Evolutionary conservation across 2,329 filamentous ascomycete species (phyloP), one percentile per base, ranked within the genome.

Genomic region (Curvularia lunata): DNA sequence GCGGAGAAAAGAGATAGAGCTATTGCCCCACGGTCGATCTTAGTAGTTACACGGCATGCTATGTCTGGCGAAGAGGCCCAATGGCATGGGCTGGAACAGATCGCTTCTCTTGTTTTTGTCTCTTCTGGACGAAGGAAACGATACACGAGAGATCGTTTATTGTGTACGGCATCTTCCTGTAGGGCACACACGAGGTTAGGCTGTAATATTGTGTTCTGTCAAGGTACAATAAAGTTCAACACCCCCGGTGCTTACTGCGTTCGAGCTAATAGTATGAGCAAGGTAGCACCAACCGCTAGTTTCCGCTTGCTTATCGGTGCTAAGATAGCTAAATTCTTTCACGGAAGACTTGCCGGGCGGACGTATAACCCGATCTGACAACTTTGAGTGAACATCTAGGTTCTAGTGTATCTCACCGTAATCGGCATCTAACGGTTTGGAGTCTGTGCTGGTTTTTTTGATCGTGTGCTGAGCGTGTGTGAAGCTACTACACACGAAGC

Each of bases 11-110:
- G 16, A 23, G 47, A 58, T 51, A 4, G 12, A 8, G 13, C 2
- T 16, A 25, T 37, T 63, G 56, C 60, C 61, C 28, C 55, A 56
- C 62, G 34, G 13, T 25, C 40, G 21, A 25, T 16, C 16, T 51
- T 34, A 41, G 21, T n/a, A 32, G 52, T 52, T 48, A 62, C 60
- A 63, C 58, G 60, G 63, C 65, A 66, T 66, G n/a, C 32, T 66
- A 34, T n/a, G 12, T 30, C 12, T 65, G 61, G 37, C 10, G 27
- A 37, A 56, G 57, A 65, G 66, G 61, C 59, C 62, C 63, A 56
- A 57, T 58, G 46, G 54, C 58, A 58, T 58, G 57, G 61, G 57
- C 56, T 64, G 59, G 50, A 56, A 42, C 16, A 1, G 12, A 25
- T 42, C 21, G 21, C 4, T 23, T 10, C 4, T 12, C n/a, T 42